Conservation (phyloP, 345 rosid species). For the Cochlearia excelsa region DNA sequence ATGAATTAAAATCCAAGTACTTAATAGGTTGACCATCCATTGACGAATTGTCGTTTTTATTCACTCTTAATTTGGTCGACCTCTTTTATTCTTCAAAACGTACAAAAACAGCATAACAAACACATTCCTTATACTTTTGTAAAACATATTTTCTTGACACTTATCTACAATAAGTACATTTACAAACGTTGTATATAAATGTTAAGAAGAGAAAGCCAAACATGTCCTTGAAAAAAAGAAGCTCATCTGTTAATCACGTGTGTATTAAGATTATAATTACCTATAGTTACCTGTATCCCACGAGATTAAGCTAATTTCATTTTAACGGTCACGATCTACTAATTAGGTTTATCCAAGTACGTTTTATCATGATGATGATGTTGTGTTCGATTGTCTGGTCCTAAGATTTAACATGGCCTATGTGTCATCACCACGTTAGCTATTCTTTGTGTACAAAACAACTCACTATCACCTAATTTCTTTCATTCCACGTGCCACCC, state of each 20-base stretch:
- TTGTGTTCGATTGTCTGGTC: slow-evolving; percentile 17
- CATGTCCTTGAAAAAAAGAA: slow-evolving; percentile 21
- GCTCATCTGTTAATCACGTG: slow-evolving; percentile 31
- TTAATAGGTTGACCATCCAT: slow-evolving; percentile 28
- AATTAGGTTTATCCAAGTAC: neutral
- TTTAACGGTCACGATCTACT: slow-evolving; percentile 25
- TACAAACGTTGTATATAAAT: neutral
- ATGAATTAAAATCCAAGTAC: slow-evolving; percentile 17
- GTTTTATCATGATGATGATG: slow-evolving; percentile 29
- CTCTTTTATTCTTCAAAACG: slow-evolving; percentile 20
- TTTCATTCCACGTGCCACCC: slow-evolving; percentile 33
- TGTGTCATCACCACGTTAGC: slow-evolving; percentile 38
- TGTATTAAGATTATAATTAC: slow-evolving; percentile 36
- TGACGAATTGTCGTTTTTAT: slow-evolving; percentile 18
- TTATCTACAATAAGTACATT: neutral
- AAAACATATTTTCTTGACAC: neutral
- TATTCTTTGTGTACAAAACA: slow-evolving; percentile 37
- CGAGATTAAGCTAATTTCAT: slow-evolving; percentile 5
- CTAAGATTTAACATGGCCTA: slow-evolving; percentile 20
- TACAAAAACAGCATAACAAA: slow-evolving; percentile 23
- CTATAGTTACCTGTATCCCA: slow-evolving; percentile 31
- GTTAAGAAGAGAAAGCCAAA: slow-evolving; percentile 21
- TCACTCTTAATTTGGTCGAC: slow-evolving; percentile 2
- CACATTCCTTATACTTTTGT: neutral
- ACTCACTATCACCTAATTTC: slow-evolving; percentile 34